A percentile compares a stretch with the other conserved stretches of the same genome.
These are phyloP conservation scores for Pyrrhoderma lamaoense DNA, from an alignment of 1,284 basidiomycete species.

Conservation along the genomic window DNA sequence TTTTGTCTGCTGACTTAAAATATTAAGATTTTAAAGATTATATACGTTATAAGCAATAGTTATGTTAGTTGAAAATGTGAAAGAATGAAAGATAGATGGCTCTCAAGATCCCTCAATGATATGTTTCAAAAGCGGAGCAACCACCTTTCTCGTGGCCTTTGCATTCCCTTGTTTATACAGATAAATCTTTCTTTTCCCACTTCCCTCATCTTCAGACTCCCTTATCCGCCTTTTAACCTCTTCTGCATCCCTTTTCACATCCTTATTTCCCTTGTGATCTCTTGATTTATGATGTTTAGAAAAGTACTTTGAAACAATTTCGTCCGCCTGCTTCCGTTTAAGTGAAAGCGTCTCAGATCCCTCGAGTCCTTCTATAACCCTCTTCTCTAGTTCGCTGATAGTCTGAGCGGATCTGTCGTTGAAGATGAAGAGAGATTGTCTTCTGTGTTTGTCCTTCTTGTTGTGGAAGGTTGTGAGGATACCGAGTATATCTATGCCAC, in stretches of 20 bases:
- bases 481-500: slow-evolving; percentile 60
- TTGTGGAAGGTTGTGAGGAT: slow-evolving; percentile 67
- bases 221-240: slow-evolving; percentile 3
- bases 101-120: slow-evolving; percentile 25
- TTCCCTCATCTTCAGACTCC: slow-evolving; percentile 25
- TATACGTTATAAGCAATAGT: no score
- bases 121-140: slow-evolving; percentile 66
- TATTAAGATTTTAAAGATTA: no score
- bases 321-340: slow-evolving; percentile 16
- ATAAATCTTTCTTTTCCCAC: slow-evolving; percentile 19
- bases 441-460: slow-evolving; percentile 29
- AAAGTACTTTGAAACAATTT: slow-evolving; percentile 22
- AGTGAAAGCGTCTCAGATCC: slow-evolving; percentile 8
- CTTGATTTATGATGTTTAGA: not conserved
- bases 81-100: no score
- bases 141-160: slow-evolving; percentile 70
- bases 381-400: slow-evolving; percentile 29
- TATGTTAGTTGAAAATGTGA: no score
- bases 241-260: not conserved
- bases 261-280: no score
- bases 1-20: no score
- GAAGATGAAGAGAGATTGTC: not conserved
- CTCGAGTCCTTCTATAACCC: slow-evolving; percentile 8
- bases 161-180: slow-evolving; percentile 72
- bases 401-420: slow-evolving; percentile 31